These are phyloP conservation scores for Fusarium albosuccineum DNA, from an alignment of 2,329 filamentous ascomycete genomes.

Conservation along the genomic window DNA sequence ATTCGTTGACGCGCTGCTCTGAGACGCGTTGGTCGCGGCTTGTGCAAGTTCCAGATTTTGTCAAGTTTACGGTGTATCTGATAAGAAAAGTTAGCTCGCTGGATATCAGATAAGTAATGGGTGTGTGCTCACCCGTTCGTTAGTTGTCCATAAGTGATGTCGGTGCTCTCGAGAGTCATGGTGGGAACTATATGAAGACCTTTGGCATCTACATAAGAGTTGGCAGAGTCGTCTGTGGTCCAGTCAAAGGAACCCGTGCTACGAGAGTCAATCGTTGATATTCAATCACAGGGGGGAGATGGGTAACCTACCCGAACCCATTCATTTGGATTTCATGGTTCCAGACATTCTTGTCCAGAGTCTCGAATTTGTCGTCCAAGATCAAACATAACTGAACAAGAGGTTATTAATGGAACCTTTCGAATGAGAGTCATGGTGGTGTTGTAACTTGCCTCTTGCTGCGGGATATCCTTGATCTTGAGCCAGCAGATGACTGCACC, in stretches of 20 bases:
- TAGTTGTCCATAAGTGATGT: conserved; percentile 51
- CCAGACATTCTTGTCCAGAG: conserved; percentile 56
- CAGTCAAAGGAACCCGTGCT: conserved; percentile 62
- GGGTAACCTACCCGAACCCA: conserved; percentile 53
- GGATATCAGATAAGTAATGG: too few relatives aligned
- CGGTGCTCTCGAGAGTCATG: conserved; percentile 52
- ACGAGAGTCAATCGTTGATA: not conserved
- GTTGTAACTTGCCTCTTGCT: conserved; percentile 32
- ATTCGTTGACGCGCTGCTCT: conserved; percentile 21
- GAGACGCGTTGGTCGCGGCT: conserved; percentile 54
- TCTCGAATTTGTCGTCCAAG: conserved; percentile 40
- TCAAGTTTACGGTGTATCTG: conserved; percentile 59
- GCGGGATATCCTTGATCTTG: conserved; percentile 27
- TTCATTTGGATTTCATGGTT: conserved; percentile 58
- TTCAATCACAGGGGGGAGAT: fast-evolving
- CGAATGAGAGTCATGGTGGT: not conserved
- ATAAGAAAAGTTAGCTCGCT: too few relatives aligned
- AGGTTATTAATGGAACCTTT: not conserved
- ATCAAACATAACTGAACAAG: conserved; percentile 37
- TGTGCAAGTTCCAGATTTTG: conserved; percentile 46
- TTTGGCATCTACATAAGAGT: conserved; percentile 60
- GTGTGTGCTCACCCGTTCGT: conserved; percentile 29
- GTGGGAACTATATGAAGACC: conserved; percentile 66
- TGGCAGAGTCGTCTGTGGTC: conserved; percentile 61
- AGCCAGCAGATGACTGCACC: conserved; percentile 39